A percentile compares a stretch with the other conserved stretches of the same genome.
Conservation (phyloP, 2,329 filamentous ascomycete genomes). For the Talaromyces sp. region DNA sequence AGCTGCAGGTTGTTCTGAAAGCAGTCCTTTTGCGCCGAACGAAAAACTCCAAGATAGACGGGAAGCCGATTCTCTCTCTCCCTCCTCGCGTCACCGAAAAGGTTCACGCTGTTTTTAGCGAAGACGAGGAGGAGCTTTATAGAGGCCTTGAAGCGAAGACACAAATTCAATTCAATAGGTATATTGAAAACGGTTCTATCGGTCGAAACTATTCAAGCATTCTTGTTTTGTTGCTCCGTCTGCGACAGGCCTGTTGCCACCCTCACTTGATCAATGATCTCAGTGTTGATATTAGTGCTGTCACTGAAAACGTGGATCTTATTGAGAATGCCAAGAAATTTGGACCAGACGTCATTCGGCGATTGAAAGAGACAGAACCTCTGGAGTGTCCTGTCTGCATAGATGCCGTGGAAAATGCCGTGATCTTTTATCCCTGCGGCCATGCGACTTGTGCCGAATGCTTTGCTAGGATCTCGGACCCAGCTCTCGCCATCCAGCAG, state of each 20-base stretch:
- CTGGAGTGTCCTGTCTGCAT: conserved; percentile 82
- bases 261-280: conserved; percentile 66
- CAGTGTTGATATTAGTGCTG: conserved; percentile 43
- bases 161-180: conserved; percentile 69
- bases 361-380: conserved; percentile 55
- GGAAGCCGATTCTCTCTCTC: conserved; percentile 65
- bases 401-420: conserved; percentile 67
- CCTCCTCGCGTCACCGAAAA: conserved; percentile 59
- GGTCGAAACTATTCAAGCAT: conserved; percentile 72
- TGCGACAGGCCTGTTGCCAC: conserved; percentile 78
- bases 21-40: conserved; percentile 76
- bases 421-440: conserved; percentile 76
- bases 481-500: conserved; percentile 50
- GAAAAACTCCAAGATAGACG: conserved; percentile 73
- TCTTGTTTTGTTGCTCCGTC: conserved; percentile 68
- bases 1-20: conserved; percentile 69
- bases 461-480: conserved; percentile 63
- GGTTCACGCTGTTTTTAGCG: conserved; percentile 59
- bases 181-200: conserved; percentile 62
- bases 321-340: conserved; percentile 59
- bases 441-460: conserved; percentile 76
- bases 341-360: conserved; percentile 54
- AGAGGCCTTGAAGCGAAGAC: conserved; percentile 59
- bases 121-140: conserved; percentile 63
- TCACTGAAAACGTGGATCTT: conserved; percentile 51